Base-by-base conservation (phyloP, 345 rosid species). In the Citropsis articulata region DNA sequence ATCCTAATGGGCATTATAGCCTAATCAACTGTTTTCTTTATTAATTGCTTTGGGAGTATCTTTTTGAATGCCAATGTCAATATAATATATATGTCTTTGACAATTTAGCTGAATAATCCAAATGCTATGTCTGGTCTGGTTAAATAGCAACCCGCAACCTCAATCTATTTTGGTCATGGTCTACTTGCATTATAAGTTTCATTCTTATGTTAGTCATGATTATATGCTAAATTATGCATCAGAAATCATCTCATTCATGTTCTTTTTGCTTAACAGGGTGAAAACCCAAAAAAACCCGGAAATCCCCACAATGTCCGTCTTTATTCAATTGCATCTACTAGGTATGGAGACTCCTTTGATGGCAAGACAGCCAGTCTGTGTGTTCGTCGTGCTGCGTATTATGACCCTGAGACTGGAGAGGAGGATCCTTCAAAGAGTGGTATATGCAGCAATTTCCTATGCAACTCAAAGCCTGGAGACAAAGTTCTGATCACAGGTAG, bases 231-330 rank as follows among this genome's bases (percentile, higher is more conserved):
- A 9, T 70, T 65, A 2, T 76, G 35, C 18, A 40, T 57, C 30
- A 48, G 71, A 28, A 66, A 36, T 48, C 31, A 16, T 59, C 72
- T 69, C 33, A 74, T 68, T 24, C 12, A 8, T 42, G 67, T 66
- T 66, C 16, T 18, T 40, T 25, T 70, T 73, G 66, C 76, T 57
- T 28, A 33, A n/a, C 84, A 96, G 99, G 99, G 99, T 79, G 97
- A 96, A 85, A 94, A 96, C 77, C 98, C 97, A 9, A 96, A 96
- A 87, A 96, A 96, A 80, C 98, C 97, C 12, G 97, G 99, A 78
- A 50, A 63, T 5, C 95, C 99, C 45, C 87, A 96, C 40, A 94
- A 90, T 61, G 99, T 96, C 19, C 98, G 99, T 40, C 95, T 96
- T 66, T 94, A 94, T 80, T 94, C 99, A 22, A 96, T 96, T 83